Percentiles rank a stretch among this genome's conserved stretches.
Evolutionary conservation across 1,284 basidiomycete species (phyloP).

Genomic region (Cryptococcus sp.): DNA sequence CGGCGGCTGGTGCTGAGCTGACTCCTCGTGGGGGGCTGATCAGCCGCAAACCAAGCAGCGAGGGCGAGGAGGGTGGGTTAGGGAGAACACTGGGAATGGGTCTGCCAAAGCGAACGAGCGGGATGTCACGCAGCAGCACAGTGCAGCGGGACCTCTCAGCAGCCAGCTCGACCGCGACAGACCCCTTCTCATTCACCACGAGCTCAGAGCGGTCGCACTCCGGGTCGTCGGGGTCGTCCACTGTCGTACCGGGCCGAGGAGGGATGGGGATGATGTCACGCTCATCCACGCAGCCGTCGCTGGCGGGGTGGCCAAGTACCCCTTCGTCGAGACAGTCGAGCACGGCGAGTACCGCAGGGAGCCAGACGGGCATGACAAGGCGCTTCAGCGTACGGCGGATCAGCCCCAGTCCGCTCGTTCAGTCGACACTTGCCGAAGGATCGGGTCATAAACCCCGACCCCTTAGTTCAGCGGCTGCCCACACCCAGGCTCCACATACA

Average conservation of each 20-base stretch:
- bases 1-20: neutral
- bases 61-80: conserved; percentile 5
- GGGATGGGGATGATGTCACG: conserved; percentile 6
- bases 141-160: neutral
- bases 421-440: conserved; percentile 20
- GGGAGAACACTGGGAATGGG: conserved; percentile 12
- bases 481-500: neutral
- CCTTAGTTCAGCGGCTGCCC: neutral
- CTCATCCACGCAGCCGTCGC: conserved; percentile 18
- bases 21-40: conserved; percentile 9
- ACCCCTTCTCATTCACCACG: conserved; percentile 13
- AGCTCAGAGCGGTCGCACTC: conserved; percentile 15
- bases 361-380: neutral
- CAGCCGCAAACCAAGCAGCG: neutral
- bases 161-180: conserved; percentile 1
- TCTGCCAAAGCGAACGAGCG: conserved; percentile 13
- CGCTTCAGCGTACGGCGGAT: conserved; percentile 13
- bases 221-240: conserved; percentile 27
- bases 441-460: neutral
- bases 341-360: neutral
- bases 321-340: conserved; percentile 1
- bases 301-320: conserved; percentile 3
- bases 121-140: conserved; percentile 18
- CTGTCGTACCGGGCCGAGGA: conserved; percentile 19
- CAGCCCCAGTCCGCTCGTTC: conserved; percentile 23